Evolutionary conservation across 805 yeast genomes (phyloP), one percentile per base, ranked within the genome.

Genomic region (Tetrapisispora fleetii): DNA sequence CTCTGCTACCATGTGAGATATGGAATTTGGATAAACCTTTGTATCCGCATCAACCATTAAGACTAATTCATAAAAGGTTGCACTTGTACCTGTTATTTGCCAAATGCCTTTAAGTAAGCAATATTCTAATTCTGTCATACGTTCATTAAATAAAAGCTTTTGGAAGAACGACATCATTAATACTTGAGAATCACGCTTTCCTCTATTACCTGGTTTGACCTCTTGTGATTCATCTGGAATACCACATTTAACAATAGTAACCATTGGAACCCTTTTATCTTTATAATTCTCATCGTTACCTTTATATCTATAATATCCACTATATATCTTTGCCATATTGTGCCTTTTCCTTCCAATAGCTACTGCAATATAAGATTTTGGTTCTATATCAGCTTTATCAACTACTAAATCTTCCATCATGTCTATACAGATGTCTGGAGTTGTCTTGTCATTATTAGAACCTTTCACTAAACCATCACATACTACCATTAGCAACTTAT

Each of bases 401-500:
- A 75, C 71, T 9, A 78, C 74, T 55, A 89, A 78, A 59, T 84
- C 88, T 10, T 82, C 77, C 95, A 93, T 88, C 90, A 93, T 82
- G 38, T 78, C 78, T 51, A 93, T 67, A 18, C 82, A 88, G 58
- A 91, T 84, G 18, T 93, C 98, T 0, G 98, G 96, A 0, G 99
- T 93, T 2, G 89, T 74, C 60, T 67, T 62, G 46, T 81, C 89
- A 66, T 90, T 91, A 43, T 97, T 98, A 18, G 95, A 82, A 54
- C 99, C 99, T 59, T 91, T 90, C 57, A 93, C 82, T 35, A 91
- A 56, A 54, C 99, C 99, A 70, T 93, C 99, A 72, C 98, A 91
- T 16, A 93, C 76, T 40, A 90, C 79, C 45, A 89, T 69, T 38
- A 93, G 73, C 52, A 93, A 70, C 64, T 91, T 93, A 67, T 93